phyloP scores from a whole-genome alignment of 805 yeast species.

The Candida gorgasii region DNA sequence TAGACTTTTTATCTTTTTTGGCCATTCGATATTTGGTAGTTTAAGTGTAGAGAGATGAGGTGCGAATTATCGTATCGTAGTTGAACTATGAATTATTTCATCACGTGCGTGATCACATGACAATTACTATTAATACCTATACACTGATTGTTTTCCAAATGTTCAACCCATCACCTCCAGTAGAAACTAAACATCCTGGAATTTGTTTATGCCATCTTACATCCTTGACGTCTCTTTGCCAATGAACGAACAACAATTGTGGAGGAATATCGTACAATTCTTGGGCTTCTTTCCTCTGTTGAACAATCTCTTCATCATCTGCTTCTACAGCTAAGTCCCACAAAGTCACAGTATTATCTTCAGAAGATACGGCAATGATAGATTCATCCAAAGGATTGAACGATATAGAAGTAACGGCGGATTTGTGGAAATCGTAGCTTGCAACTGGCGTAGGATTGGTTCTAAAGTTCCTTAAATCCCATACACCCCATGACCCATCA shows the following conservation, averaged over 20 bases:
- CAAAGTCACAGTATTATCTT: conserved; percentile 93
- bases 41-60: not conserved
- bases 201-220: conserved; percentile 97
- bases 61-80: no score
- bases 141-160: conserved; percentile 97
- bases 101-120: no score
- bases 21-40: conserved; percentile 81
- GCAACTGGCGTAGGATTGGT: conserved; percentile 81
- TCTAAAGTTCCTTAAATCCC: conserved; percentile 88
- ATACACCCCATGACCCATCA: conserved; percentile 95
- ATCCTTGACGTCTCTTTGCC: conserved; percentile 98
- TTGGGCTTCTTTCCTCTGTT: conserved; percentile 73
- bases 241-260: conserved; percentile 92
- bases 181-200: conserved; percentile 91
- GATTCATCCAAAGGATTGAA: conserved; percentile 96
- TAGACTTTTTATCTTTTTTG: conserved; percentile 80
- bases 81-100: no score
- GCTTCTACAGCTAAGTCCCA: conserved; percentile 99
- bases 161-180: conserved; percentile 94
- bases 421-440: conserved; percentile 90
- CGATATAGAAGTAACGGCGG: conserved; percentile 88
- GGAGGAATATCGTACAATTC: conserved; percentile 93
- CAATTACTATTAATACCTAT: conserved; percentile 37
- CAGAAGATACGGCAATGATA: conserved; percentile 91
- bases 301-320: conserved; percentile 93